Base-by-base conservation (phyloP, 2,329 filamentous ascomycete genomes). In the Corinectria fuckeliana region DNA sequence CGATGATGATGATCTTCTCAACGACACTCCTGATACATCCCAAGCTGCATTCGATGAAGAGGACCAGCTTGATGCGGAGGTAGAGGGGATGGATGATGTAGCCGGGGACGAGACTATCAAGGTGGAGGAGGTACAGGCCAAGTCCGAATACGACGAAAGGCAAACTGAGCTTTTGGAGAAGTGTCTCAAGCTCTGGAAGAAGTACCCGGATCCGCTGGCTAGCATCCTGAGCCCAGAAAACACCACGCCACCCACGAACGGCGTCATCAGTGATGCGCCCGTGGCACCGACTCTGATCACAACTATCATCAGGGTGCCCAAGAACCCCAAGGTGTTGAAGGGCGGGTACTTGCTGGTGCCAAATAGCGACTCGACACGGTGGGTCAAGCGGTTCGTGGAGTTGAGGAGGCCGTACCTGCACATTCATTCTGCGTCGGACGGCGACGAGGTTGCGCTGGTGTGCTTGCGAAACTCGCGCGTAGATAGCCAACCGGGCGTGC, bases 301-400 rank as follows among this genome's bases (percentile, higher is more conserved):
- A 0, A 91, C 87, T 1, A 88, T 96, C 38, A 87, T 92, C 51
- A 86, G 88, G 38, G 86, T 95, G 8, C 85, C 89, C 53, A 97
- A 96, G 77, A 96, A 95, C 67, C 86, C 89, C 1, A 87, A 86
- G 41, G 84, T 95, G 1, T 82, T 96, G 67, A 97, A 96, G 78
- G 89, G 91, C 14, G 93, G 93, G 14, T 96, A 95, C 75, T 85
- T 99, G 14, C 82, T 98, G 41, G 91, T 91, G 3, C 93, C 93
- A 0, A 93, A 93, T 71, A 89, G 88, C 55, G 89, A 91, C 53
- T 91, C 89, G 32, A 91, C 88, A 20, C 87, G 90, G 61, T 99
- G 95, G 95, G 85, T 95, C 25, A 92, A 93, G 69, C 89, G 94
- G 39, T 98, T 96, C 72, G 92, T 97, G 49, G 95, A 99, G 77